Conservation (phyloP, 805 yeast genomes). For the Huiozyma naganishii region DNA sequence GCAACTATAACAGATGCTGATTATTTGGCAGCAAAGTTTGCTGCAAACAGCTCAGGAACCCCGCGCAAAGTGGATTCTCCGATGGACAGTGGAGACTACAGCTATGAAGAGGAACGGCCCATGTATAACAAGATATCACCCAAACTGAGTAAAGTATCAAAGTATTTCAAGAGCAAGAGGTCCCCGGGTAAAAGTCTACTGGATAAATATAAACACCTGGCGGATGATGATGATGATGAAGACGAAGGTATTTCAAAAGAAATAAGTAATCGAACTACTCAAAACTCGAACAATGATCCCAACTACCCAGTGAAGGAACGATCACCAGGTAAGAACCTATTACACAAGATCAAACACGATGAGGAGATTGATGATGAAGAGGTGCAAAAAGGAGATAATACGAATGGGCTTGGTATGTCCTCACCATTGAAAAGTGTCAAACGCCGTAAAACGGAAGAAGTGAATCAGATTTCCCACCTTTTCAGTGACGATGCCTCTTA, state of each 20-base stretch:
- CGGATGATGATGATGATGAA: neutral
- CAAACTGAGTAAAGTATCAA: conserved; percentile 17
- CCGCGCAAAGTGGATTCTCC: too few relatives aligned
- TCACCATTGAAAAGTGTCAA: too few relatives aligned
- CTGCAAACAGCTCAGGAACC: too few relatives aligned
- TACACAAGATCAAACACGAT: conserved; percentile 6
- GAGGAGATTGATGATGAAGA: neutral
- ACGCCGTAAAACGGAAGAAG: too few relatives aligned
- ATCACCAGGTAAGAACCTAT: conserved; percentile 9
- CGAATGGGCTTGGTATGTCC: too few relatives aligned
- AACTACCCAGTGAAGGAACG: conserved; percentile 14
- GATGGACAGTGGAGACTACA: too few relatives aligned
- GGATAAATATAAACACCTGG: conserved; percentile 6
- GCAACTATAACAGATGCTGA: too few relatives aligned
- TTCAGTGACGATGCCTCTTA: too few relatives aligned
- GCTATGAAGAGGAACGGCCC: too few relatives aligned
- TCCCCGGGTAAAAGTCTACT: conserved; percentile 10
- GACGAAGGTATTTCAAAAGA: neutral
- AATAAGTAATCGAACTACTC: conserved; percentile 16
- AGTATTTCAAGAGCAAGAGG: conserved; percentile 14
- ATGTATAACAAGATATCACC: conserved; percentile 18
- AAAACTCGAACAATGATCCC: conserved; percentile 17
- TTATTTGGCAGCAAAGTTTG: too few relatives aligned
- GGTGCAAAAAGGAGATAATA: too few relatives aligned
- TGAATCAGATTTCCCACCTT: too few relatives aligned